These are phyloP conservation scores for Populus deltoides DNA, from an alignment of 345 rosid genomes.

Conservation along the genomic window DNA sequence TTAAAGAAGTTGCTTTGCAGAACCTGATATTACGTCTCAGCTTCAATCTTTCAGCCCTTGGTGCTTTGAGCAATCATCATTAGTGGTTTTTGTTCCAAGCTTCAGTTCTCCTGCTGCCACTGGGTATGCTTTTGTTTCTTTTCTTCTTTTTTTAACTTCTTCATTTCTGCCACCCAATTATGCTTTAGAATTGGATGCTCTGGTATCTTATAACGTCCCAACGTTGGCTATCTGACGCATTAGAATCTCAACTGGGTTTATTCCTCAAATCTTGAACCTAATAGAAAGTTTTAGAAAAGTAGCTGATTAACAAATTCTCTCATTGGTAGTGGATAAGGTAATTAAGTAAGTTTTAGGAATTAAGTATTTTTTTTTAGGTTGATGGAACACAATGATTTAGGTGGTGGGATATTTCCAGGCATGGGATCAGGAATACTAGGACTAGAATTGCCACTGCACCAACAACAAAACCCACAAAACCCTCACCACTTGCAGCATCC, in stretches of 20 bases:
- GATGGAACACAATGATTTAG: slow-evolving; percentile 67
- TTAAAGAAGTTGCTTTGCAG: neutral
- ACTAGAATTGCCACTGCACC: slow-evolving; percentile 67
- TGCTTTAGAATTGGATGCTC: neutral
- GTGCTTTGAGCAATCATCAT: slow-evolving; percentile 2
- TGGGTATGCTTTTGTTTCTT: neutral
- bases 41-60: neutral
- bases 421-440: slow-evolving; percentile 71
- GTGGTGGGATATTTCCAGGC: slow-evolving; percentile 63
- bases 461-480: slow-evolving; percentile 34
- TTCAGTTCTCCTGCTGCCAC: neutral
- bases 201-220: neutral
- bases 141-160: neutral
- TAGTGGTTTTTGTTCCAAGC: slow-evolving; percentile 7
- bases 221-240: neutral
- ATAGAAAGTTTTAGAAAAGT: neutral
- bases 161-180: neutral
- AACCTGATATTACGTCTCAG: neutral
- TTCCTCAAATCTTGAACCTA: neutral
- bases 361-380: slow-evolving; percentile 9
- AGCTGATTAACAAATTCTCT: neutral
- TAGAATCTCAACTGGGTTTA: neutral
- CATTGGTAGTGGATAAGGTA: neutral
- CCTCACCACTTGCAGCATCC: slow-evolving; percentile 50
- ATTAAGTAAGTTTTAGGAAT: neutral